Evolutionary conservation across 1,284 basidiomycete species (phyloP).

Genomic region (Golubevia pallescens): DNA sequence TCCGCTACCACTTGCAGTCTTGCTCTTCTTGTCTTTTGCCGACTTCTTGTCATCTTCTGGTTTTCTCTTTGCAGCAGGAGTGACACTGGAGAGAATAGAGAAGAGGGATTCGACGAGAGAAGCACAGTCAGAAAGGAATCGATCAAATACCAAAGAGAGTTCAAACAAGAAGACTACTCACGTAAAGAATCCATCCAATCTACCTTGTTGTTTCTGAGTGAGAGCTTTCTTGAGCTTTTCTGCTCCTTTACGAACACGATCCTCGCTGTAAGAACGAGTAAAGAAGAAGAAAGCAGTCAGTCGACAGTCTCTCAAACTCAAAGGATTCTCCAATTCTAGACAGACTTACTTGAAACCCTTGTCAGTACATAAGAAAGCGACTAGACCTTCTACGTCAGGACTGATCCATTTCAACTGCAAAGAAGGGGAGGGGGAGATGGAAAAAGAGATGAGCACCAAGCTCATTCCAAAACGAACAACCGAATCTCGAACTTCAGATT

Average conservation of each 20-base stretch:
- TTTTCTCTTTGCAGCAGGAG: too few species aligned
- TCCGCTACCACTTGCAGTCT: too few species aligned
- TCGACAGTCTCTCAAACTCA: too few species aligned
- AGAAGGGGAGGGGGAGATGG: slow-evolving; percentile 1
- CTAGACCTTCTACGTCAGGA: slow-evolving; percentile 90
- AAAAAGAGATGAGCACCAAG: too few species aligned
- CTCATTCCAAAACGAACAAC: neutral
- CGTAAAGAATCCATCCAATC: slow-evolving; percentile 97
- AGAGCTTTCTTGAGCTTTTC: slow-evolving; percentile 89
- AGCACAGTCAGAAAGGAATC: too few species aligned
- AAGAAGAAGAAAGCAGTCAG: slow-evolving; percentile 7
- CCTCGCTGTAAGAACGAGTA: slow-evolving; percentile 73
- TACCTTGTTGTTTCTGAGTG: slow-evolving; percentile 90
- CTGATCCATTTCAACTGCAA: slow-evolving; percentile 87
- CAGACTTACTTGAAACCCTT: slow-evolving; percentile 90
- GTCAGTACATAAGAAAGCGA: slow-evolving; percentile 90
- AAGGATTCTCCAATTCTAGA: too few species aligned
- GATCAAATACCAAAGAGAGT: too few species aligned
- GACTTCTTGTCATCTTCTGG: too few species aligned
- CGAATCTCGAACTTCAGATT: neutral
- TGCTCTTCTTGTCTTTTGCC: too few species aligned
- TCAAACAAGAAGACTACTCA: too few species aligned
- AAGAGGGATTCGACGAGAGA: too few species aligned
- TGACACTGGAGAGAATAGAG: too few species aligned
- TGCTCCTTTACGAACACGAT: slow-evolving; percentile 91